Evolutionary conservation across 306 rosid species (phyloP), one percentile per base, ranked within the genome.

Genomic region (Astragalus glycyphyllos): DNA sequence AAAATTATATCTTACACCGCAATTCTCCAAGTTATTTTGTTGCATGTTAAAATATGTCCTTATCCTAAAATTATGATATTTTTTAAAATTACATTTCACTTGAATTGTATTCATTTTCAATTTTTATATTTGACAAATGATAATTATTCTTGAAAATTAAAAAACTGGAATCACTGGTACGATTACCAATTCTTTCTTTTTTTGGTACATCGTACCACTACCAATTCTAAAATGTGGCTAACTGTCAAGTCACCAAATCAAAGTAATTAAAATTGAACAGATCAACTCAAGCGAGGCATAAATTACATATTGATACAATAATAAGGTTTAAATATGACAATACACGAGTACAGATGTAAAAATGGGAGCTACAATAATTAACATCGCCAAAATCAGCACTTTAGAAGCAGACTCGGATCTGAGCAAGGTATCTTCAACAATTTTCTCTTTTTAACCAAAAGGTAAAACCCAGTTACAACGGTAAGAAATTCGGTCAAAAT

Each of bases 401-500:
- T 40, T 40, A 40, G 47, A 60, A 60, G 31, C 46, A 38, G 26
- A 37, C 14, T 37, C 8, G 7, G 10, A 29, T 37, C 32, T 35
- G 15, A 37, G 32, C 32, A 60, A 32, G 13, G 8, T 7, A 34
- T 60, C 16, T 60, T 37, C 48, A 37, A 14, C 14, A 38, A 14
- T 59, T 58, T 9, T 15, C 48, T 32, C 5, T n/a, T 34, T 59
- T 37, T 8, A 12, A 6, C n/a, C n/a, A n/a, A n/a, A n/a, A n/a
- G n/a, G n/a, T n/a, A n/a, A n/a, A n/a, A n/a, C n/a, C n/a, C n/a
- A n/a, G n/a, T n/a, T n/a, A n/a, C n/a, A n/a, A n/a, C n/a, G n/a
- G n/a, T n/a, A 59, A 62, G 47, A 65, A 42, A 75, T 11, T 50
- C 9, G 7, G 34, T 6, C 20, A 48, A 45, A 60, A 60, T 55